Evolutionary conservation across 2,329 filamentous ascomycete genomes (phyloP), one percentile per base, ranked within the genome.

Genomic region (Chrysoporthe austroafricana): DNA sequence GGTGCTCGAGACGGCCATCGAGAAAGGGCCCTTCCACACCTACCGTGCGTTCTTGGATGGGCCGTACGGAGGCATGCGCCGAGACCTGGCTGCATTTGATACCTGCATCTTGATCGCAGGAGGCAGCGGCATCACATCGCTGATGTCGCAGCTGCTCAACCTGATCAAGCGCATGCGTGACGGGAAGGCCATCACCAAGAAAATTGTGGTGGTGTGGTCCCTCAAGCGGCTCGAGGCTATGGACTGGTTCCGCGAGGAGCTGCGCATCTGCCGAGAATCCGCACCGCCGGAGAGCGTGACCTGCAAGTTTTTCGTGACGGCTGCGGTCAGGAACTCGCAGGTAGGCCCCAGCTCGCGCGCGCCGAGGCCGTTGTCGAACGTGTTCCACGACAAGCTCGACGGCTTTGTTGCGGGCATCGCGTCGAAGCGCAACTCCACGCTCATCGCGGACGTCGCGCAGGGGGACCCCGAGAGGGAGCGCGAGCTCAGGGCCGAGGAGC

Each of bases 81-180:
- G 94, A 65, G 92, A 95, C 70, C 85, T 98, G 71, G 91, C 94
- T 60, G 92, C 94, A 1, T 98, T 98, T 73, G 95, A 98, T 72
- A 95, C 95, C 21, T 94, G 96, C 64, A 90, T 98, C 50, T 86
- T 98, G 65, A 94, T 98, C 73, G 95, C 95, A 0, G 96, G 96
- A 61, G 96, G 96, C 56, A 97, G 93, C 72, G 95, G 95, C 36
- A 96, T 98, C 76, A 98, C 96, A 0, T 94, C 95, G 9, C 87
- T 97, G 69, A 92, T 97, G 76, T 96, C 93, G 9, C 94, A 98
- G 76, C 83, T 98, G 2, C 84, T 97, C 32, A 93, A 97, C 72
- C 83, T 98, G n/a, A 96, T 97, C 80, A 97, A 97, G 80, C 90
- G 94, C 68, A 97, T 98, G 91, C 90, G 94, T 68, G 94, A 97